Percentiles rank a stretch among this genome's conserved stretches.
phyloP scores from a whole-genome alignment of 2,329 filamentous ascomycete genomes.

The Fusarium metavorans region DNA sequence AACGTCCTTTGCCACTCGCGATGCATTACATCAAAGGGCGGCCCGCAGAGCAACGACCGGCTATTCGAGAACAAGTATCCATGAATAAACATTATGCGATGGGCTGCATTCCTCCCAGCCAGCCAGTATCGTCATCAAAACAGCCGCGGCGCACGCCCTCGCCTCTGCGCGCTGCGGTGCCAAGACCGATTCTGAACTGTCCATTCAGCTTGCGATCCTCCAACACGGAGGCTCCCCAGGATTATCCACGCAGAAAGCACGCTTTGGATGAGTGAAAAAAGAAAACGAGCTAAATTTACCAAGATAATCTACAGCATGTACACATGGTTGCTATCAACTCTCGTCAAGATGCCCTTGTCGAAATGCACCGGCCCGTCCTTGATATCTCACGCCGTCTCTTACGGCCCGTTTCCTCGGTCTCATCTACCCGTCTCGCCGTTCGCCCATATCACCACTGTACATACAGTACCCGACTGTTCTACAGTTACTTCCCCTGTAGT shows the following conservation, averaged over 20 bases:
- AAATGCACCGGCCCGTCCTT: slow-evolving; percentile 37
- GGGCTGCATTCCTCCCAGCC: not conserved
- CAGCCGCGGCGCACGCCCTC: not conserved
- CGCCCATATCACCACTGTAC: not conserved
- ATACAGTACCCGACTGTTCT: not conserved
- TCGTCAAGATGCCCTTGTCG: slow-evolving; percentile 22
- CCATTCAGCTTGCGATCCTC: slow-evolving; percentile 2
- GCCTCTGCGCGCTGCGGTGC: not conserved
- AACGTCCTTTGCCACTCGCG: not conserved
- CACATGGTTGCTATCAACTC: not conserved
- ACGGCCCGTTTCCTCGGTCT: slow-evolving; percentile 34
- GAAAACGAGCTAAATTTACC: not conserved
- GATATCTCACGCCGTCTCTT: slow-evolving; percentile 26
- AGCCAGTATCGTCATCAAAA: not conserved
- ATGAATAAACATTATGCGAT: not conserved
- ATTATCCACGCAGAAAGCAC: not conserved
- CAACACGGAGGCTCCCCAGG: not conserved
- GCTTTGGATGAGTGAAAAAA: not conserved
- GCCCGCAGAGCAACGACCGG: not conserved
- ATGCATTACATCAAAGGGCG: not conserved
- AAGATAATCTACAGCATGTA: not conserved
- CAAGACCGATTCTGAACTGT: slow-evolving; percentile 2
- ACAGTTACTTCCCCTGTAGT: not conserved
- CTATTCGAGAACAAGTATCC: slow-evolving; percentile 2
- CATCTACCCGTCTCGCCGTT: not conserved